Conservation (phyloP, 257 asterid species). For the Schizonepeta tenuifolia region DNA sequence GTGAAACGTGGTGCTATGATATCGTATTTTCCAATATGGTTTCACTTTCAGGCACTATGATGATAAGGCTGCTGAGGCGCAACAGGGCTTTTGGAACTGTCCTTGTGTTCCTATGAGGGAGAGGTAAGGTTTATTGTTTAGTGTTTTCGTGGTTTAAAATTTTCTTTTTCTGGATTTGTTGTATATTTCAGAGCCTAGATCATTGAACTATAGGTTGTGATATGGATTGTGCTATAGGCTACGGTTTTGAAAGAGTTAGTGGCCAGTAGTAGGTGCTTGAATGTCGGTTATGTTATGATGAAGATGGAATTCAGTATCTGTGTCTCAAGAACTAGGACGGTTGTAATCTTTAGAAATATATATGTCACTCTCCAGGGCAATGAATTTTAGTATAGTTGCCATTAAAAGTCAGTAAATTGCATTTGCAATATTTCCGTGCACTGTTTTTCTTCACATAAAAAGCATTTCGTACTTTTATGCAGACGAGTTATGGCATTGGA, state of each 20-base stretch:
- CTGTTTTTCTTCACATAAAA: background rate
- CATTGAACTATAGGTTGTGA: background rate
- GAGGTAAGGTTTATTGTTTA: conserved; percentile 41
- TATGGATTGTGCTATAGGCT: conserved; percentile 3
- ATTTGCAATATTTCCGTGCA: background rate
- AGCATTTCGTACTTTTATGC: background rate
- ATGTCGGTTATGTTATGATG: conserved; percentile 8
- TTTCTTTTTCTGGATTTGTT: conserved; percentile 8
- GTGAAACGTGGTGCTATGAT: conserved; percentile 48
- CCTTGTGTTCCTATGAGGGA: conserved; percentile 96
- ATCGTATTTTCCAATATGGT: conserved; percentile 30
- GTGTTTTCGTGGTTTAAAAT: background rate
- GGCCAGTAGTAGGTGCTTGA: background rate
- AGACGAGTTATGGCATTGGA: conserved; percentile 6
- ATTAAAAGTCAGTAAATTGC: background rate
- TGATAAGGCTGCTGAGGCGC: conserved; percentile 92
- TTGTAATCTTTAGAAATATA: conserved; percentile 9
- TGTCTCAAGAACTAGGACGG: background rate
- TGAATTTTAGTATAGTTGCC: background rate
- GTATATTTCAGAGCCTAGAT: background rate
- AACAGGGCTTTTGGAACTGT: conserved; percentile 91
- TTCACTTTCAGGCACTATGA: conserved; percentile 64
- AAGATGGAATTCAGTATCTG: background rate
- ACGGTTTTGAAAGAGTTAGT: background rate
- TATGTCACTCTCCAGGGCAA: background rate